These are phyloP conservation scores for Zygoascus ofunaensis DNA, from an alignment of 805 yeast species.

Conservation along the genomic window DNA sequence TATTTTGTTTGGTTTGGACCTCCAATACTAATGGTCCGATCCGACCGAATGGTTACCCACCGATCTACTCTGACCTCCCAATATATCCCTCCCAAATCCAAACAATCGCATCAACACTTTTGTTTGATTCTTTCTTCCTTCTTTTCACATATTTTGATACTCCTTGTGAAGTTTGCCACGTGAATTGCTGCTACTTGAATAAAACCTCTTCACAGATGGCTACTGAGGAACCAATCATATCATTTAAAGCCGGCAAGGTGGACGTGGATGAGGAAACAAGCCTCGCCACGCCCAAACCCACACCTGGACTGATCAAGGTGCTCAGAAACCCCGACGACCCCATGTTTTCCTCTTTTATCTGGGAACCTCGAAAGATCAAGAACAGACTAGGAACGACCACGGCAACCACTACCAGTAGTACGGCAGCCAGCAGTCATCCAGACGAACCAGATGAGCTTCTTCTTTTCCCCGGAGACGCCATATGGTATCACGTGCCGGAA, in stretches of 20 bases:
- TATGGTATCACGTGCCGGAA: slow-evolving; percentile 59
- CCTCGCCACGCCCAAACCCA: slow-evolving; percentile 58
- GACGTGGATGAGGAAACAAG: slow-evolving; percentile 49
- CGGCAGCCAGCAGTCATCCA: no score
- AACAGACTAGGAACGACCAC: slow-evolving; percentile 18
- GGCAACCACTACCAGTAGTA: no score
- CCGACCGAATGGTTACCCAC: no score
- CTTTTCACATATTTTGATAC: no score
- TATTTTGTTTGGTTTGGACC: no score
- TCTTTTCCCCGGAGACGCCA: slow-evolving; percentile 78
- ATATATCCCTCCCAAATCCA: no score
- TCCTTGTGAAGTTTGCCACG: no score
- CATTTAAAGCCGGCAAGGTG: slow-evolving; percentile 77
- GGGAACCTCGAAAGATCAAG: slow-evolving; percentile 48
- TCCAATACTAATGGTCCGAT: no score
- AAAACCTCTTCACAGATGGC: neutral
- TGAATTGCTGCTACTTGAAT: no score
- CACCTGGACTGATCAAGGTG: slow-evolving; percentile 57
- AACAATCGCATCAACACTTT: no score
- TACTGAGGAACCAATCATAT: slow-evolving; percentile 11
- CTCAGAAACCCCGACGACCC: slow-evolving; percentile 61
- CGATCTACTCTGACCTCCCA: no score
- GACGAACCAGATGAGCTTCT: slow-evolving; percentile 43
- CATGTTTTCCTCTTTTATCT: slow-evolving; percentile 56
- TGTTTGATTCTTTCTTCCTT: no score